Conservation (phyloP, 768 basidiomycete genomes). For the Russula brevipes region DNA sequence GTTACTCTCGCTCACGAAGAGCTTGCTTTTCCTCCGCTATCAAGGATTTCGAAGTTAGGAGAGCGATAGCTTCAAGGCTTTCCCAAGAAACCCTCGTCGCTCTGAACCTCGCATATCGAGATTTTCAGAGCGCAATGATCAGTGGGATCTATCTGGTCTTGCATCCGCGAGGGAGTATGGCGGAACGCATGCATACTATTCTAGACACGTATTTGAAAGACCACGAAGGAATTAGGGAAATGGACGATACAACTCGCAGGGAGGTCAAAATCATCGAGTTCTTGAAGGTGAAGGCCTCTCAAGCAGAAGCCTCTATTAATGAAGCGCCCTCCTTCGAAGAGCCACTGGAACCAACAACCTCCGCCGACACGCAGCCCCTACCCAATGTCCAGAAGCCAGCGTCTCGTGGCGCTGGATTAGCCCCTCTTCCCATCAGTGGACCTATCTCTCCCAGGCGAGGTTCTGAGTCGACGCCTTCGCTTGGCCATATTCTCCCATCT, state of each 20-base stretch:
- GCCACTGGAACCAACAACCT: slow-evolving; percentile 10
- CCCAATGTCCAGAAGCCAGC: slow-evolving; percentile 23
- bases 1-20: slow-evolving; percentile 71
- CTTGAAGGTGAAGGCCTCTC: slow-evolving; percentile 61
- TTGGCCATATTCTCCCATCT: slow-evolving; percentile 36
- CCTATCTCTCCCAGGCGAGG: slow-evolving; percentile 16
- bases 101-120: slow-evolving; percentile 76
- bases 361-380: slow-evolving; percentile 16
- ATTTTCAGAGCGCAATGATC: slow-evolving; percentile 88
- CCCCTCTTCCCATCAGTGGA: slow-evolving; percentile 14
- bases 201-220: slow-evolving; percentile 74
- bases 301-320: slow-evolving; percentile 30
- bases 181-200: slow-evolving; percentile 69
- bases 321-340: slow-evolving; percentile 10
- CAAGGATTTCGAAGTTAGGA: slow-evolving; percentile 77
- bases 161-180: slow-evolving; percentile 66
- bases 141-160: slow-evolving; percentile 81
- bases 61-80: slow-evolving; percentile 56
- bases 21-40: slow-evolving; percentile 92
- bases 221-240: slow-evolving; percentile 52
- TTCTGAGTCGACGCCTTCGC: slow-evolving; percentile 33
- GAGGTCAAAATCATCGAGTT: slow-evolving; percentile 86
- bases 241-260: slow-evolving; percentile 77
- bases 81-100: slow-evolving; percentile 62
- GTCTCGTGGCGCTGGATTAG: slow-evolving; percentile 28